Evolutionary conservation across 2,329 filamentous ascomycete species (phyloP).

Genomic region (Aspergillus neoniger): DNA sequence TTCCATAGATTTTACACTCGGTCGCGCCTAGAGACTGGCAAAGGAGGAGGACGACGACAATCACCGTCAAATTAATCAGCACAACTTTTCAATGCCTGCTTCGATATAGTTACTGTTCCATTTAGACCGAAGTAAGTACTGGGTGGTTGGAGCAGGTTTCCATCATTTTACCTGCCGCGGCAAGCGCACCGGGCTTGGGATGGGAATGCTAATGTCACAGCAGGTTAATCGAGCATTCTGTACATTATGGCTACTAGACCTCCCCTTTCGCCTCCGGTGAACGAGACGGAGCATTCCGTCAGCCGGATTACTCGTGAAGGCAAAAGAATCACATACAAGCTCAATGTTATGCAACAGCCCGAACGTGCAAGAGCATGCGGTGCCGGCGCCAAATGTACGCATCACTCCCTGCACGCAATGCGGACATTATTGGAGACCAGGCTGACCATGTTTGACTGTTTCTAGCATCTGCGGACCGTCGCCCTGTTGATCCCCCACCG

Average conservation of each 20-base stretch:
- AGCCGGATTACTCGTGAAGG: conserved; percentile 70
- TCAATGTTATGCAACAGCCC: conserved; percentile 90
- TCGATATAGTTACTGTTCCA: not conserved
- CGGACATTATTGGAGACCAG: not conserved
- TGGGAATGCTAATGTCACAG: not conserved
- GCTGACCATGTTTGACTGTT: conserved; percentile 15
- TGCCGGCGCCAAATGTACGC: conserved; percentile 88
- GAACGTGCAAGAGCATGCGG: conserved; percentile 93
- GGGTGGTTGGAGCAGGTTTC: not conserved
- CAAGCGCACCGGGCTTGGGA: not conserved
- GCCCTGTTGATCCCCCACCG: conserved; percentile 90
- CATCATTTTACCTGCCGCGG: not conserved
- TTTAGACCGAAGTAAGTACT: not conserved
- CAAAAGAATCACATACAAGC: conserved; percentile 74
- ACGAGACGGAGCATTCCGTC: conserved; percentile 57
- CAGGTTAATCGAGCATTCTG: not conserved
- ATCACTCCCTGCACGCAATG: conserved; percentile 5
- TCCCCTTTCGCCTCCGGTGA: conserved; percentile 44
- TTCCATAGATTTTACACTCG: not conserved
- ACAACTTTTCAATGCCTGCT: not conserved
- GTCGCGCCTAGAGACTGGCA: not conserved
- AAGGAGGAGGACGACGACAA: not conserved
- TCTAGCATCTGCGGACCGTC: conserved; percentile 78
- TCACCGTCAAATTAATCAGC: not conserved
- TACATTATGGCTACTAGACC: conserved; percentile 46